phyloP scores from a whole-genome alignment of 2,329 filamentous ascomycete species.

The Colletotrichum aenigma region DNA sequence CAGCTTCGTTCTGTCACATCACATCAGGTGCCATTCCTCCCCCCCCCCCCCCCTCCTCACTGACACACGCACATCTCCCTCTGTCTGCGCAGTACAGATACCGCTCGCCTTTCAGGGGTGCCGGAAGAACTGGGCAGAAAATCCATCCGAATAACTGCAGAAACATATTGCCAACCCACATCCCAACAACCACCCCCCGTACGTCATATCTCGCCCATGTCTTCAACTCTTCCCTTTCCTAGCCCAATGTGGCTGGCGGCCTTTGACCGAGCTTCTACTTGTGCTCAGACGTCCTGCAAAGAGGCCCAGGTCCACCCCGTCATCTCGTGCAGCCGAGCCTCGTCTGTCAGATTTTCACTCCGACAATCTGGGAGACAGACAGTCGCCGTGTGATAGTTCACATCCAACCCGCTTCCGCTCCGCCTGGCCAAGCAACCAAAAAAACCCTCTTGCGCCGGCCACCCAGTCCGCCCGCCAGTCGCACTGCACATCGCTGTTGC shows the following conservation, averaged over 20 bases:
- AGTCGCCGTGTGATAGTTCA: conserved; percentile 9
- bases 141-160: neutral
- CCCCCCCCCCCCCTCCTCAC: neutral
- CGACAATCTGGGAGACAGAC: conserved; percentile 11
- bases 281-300: conserved; percentile 10
- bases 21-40: neutral
- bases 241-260: conserved; percentile 4
- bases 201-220: conserved; percentile 16
- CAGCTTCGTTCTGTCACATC: neutral
- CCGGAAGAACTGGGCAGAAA: conserved; percentile 8
- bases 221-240: neutral
- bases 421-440: neutral
- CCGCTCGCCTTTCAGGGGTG: neutral
- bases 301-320: conserved; percentile 7
- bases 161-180: neutral
- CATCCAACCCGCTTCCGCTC: neutral
- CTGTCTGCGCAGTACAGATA: neutral
- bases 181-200: neutral
- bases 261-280: conserved; percentile 14
- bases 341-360: conserved; percentile 18
- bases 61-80: neutral
- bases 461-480: neutral
- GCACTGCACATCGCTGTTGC: conserved; percentile 10
- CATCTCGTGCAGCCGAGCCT: conserved; percentile 10
- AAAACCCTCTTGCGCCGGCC: neutral